phyloP scores from a whole-genome alignment of 345 rosid species.

The Hibiscus syriacus region DNA sequence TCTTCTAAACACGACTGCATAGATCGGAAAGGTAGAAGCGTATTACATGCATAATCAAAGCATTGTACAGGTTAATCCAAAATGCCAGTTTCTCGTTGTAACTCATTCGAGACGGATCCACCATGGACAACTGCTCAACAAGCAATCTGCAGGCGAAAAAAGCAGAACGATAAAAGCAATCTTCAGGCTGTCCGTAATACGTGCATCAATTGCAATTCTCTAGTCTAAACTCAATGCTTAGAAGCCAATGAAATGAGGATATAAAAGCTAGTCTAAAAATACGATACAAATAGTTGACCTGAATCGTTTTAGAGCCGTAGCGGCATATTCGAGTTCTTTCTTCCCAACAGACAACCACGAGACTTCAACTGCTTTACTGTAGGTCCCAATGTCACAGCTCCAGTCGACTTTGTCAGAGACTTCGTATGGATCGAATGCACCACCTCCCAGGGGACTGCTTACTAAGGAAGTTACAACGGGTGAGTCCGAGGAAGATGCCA shows the following conservation, averaged over 20 bases:
- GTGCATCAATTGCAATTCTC: background rate
- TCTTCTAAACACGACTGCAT: background rate
- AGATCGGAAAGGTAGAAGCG: background rate
- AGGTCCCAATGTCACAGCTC: slow-evolving; percentile 36
- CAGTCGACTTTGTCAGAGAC: slow-evolving; percentile 39
- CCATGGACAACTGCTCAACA: slow-evolving; percentile 50
- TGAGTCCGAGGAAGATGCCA: slow-evolving; percentile 35
- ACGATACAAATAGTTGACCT: slow-evolving; percentile 28
- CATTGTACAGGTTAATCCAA: slow-evolving; percentile 69
- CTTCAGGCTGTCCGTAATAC: background rate
- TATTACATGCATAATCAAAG: slow-evolving; percentile 71
- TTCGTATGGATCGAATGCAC: slow-evolving; percentile 37
- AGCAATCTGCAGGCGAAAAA: slow-evolving; percentile 34
- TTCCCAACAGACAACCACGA: slow-evolving; percentile 55
- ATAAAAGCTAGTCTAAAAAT: background rate
- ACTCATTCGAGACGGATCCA: slow-evolving; percentile 37
- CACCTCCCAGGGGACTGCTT: slow-evolving; percentile 20
- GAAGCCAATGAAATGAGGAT: background rate
- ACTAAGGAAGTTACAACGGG: slow-evolving; percentile 22
- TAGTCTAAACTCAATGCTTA: background rate
- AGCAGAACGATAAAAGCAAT: background rate
- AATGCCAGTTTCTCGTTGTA: slow-evolving; percentile 56
- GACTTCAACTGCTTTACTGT: slow-evolving; percentile 44
- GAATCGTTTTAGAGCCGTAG: slow-evolving; percentile 47
- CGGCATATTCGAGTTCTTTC: slow-evolving; percentile 57